These are phyloP conservation scores for Gracilariopsis chorda DNA, from an alignment of 23 red algal species.

Conservation along the genomic window DNA sequence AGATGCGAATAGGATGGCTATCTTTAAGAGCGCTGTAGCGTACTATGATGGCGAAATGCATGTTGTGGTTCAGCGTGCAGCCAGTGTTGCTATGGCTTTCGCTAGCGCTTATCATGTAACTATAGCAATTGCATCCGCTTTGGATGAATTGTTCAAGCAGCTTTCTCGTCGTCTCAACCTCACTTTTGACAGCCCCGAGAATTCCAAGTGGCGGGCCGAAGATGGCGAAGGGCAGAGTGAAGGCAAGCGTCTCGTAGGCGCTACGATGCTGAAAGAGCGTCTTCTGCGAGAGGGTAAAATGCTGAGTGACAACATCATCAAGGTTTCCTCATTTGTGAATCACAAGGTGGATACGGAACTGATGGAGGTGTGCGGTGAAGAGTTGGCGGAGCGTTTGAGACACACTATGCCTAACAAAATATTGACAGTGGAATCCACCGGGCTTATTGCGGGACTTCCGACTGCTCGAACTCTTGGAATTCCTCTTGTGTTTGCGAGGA, in stretches of 20 bases:
- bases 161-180: slow-evolving; percentile 46
- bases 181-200: slow-evolving; percentile 19
- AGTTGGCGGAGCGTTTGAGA: slow-evolving; percentile 70
- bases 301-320: slow-evolving; percentile 75
- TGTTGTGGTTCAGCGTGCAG: slow-evolving; percentile 28
- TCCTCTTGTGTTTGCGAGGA: slow-evolving; percentile 84
- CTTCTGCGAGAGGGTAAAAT: slow-evolving; percentile 82
- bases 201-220: neutral
- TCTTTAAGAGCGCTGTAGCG: slow-evolving; percentile 61
- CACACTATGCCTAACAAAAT: slow-evolving; percentile 86
- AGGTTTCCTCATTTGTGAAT: slow-evolving; percentile 90
- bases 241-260: slow-evolving; percentile 52
- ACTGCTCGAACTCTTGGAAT: slow-evolving; percentile 58
- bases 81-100: slow-evolving; percentile 73
- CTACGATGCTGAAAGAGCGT: slow-evolving; percentile 66
- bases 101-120: neutral
- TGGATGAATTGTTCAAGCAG: slow-evolving; percentile 83
- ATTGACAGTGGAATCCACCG: slow-evolving; percentile 87
- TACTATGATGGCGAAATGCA: slow-evolving; percentile 93
- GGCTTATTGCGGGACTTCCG: slow-evolving; percentile 68
- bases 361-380: slow-evolving; percentile 82
- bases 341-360: slow-evolving; percentile 89
- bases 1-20: slow-evolving; percentile 51
- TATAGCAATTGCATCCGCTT: slow-evolving; percentile 68
- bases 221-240: neutral